Evolutionary conservation across 352 stramenopile genomes (phyloP).

Genomic region (Plasmopara halstedii): DNA sequence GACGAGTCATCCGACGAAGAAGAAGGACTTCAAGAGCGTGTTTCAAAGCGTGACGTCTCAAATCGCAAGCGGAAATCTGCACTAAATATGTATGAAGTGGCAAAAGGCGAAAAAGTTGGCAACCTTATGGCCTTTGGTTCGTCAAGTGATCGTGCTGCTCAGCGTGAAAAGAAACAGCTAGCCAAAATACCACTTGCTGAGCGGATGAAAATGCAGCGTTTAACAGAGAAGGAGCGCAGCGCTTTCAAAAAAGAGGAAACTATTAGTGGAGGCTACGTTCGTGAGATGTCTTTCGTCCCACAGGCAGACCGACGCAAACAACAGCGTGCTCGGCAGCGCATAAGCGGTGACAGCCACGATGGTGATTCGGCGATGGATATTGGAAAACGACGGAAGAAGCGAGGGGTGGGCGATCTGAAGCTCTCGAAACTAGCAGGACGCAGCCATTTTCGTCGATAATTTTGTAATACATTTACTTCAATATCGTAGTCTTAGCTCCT

Average conservation of each 20-base stretch:
- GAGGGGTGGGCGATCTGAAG: conserved; percentile 68
- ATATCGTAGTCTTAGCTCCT: too few species aligned
- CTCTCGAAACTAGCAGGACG: conserved; percentile 35
- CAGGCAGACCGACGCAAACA: conserved; percentile 53
- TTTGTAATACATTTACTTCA: neutral
- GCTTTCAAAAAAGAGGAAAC: conserved; percentile 82
- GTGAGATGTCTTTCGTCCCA: conserved; percentile 76
- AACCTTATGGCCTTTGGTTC: conserved; percentile 76
- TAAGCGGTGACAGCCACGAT: conserved; percentile 12
- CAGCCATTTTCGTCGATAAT: conserved; percentile 56
- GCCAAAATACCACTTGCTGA: conserved; percentile 75
- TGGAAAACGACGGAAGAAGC: conserved; percentile 63
- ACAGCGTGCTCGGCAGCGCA: conserved; percentile 28
- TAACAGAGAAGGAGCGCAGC: conserved; percentile 67
- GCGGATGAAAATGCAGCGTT: conserved; percentile 61
- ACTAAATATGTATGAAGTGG: conserved; percentile 84
- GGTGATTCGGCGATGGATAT: conserved; percentile 18
- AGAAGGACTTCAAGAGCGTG: conserved; percentile 22
- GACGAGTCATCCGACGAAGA: conserved; percentile 64
- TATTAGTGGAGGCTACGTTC: conserved; percentile 63
- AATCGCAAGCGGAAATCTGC: conserved; percentile 33
- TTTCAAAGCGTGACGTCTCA: neutral
- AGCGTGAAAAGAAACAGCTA: conserved; percentile 75
- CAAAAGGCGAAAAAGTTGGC: conserved; percentile 70
- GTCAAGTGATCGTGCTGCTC: conserved; percentile 46